These are phyloP conservation scores for Chlamydomonas sp. DNA, from an alignment of 139 green algal species.

Conservation along the genomic window DNA sequence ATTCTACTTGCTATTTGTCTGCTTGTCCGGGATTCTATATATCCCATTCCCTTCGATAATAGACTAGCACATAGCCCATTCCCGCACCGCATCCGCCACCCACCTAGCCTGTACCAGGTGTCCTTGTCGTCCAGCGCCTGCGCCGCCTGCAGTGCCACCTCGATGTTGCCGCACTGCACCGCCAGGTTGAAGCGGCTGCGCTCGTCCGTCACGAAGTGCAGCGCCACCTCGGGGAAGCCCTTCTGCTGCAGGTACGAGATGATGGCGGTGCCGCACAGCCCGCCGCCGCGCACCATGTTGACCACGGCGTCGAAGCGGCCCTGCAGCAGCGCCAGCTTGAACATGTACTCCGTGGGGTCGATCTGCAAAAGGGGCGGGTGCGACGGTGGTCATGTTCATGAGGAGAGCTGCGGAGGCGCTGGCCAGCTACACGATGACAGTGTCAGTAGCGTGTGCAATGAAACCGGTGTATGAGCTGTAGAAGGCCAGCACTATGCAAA, in stretches of 20 bases:
- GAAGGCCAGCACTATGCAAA: no score
- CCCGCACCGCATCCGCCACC: no score
- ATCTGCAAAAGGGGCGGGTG: conserved; percentile 63
- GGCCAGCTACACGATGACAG: no score
- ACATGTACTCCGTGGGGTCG: conserved; percentile 97
- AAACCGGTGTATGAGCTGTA: no score
- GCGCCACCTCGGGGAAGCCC: conserved; percentile 97
- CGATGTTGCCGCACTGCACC: conserved; percentile 91
- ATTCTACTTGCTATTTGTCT: no score
- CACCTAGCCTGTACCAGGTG: conserved; percentile 92
- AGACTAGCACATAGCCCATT: no score
- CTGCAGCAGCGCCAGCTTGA: conserved; percentile 98
- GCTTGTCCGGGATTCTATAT: no score
- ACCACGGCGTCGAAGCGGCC: conserved; percentile 96
- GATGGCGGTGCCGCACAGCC: conserved; percentile 96
- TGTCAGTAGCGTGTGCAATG: no score
- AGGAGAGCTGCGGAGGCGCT: neutral
- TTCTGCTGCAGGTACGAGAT: conserved; percentile 98
- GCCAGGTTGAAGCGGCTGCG: conserved; percentile 95
- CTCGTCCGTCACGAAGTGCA: conserved; percentile 95
- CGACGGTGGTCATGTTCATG: neutral
- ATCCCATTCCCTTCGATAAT: no score
- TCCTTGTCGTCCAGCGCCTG: conserved; percentile 97
- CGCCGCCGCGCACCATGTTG: conserved; percentile 88
- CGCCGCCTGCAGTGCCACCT: conserved; percentile 95